Percentiles rank a stretch among this genome's conserved stretches.
Evolutionary conservation across 176 grass and related monocot species (phyloP).

Genomic region (Echinochloa phyllopogon): DNA sequence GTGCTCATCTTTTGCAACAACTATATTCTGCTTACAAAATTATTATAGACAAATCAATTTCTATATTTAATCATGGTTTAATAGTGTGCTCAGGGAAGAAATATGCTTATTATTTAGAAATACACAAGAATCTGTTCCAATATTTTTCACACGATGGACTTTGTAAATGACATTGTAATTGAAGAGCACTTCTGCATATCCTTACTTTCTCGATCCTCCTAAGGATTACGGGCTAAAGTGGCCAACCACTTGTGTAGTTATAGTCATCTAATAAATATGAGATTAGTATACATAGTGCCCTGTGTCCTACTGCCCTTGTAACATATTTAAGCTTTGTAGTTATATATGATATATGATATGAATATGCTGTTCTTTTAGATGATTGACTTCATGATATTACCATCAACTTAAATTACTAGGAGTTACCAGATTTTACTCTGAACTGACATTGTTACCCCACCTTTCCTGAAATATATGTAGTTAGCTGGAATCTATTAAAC

Average conservation of each 20-base stretch:
- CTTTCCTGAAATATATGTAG: background rate
- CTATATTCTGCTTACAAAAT: slow-evolving; percentile 10
- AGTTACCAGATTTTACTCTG: background rate
- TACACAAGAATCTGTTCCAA: background rate
- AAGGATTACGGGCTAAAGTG: background rate
- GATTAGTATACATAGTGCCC: background rate
- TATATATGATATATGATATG: background rate
- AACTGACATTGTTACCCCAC: background rate
- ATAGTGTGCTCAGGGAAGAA: background rate
- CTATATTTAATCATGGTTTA: background rate
- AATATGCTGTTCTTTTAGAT: background rate
- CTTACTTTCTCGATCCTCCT: background rate
- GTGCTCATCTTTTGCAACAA: background rate
- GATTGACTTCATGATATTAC: slow-evolving; percentile 2
- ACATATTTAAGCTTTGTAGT: background rate
- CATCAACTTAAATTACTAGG: background rate
- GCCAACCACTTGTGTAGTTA: background rate
- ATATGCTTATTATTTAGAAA: slow-evolving; percentile 24
- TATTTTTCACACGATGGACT: background rate
- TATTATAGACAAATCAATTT: background rate
- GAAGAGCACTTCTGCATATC: background rate
- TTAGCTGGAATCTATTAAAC: background rate
- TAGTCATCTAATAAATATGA: background rate
- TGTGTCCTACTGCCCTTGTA: background rate
- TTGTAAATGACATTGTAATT: background rate